phyloP scores from a whole-genome alignment of 2,329 filamentous ascomycete genomes.

The Cladophialophora carrionii region DNA sequence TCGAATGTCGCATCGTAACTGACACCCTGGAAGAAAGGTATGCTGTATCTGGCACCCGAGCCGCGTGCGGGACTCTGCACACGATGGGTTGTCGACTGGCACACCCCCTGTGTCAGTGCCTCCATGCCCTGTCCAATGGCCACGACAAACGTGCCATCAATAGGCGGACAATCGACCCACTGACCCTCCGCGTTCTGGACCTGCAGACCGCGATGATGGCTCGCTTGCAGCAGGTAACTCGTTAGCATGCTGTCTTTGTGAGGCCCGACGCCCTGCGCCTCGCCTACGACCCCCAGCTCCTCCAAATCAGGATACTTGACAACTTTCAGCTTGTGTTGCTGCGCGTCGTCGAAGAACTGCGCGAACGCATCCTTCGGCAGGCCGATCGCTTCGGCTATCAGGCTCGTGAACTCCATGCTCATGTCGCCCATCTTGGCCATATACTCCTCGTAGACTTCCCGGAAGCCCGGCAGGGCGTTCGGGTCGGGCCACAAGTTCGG shows the following conservation, averaged over 20 bases:
- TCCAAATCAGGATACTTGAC: conserved; percentile 78
- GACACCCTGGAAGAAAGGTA: conserved; percentile 89
- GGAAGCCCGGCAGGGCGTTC: conserved; percentile 63
- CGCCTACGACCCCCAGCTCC: conserved; percentile 58
- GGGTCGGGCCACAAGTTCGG: conserved; percentile 77
- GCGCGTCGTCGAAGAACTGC: conserved; percentile 71
- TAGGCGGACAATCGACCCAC: conserved; percentile 82
- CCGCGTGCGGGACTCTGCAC: conserved; percentile 75
- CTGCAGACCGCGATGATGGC: conserved; percentile 74
- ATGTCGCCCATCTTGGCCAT: conserved; percentile 74
- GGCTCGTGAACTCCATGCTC: conserved; percentile 72
- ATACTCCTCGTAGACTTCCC: conserved; percentile 71
- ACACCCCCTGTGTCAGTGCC: conserved; percentile 80
- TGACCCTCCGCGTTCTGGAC: conserved; percentile 76
- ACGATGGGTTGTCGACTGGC: conserved; percentile 78
- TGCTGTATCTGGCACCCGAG: conserved; percentile 72
- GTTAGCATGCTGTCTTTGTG: conserved; percentile 86
- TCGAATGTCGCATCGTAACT: conserved; percentile 78
- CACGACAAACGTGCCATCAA: conserved; percentile 77
- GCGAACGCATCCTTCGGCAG: conserved; percentile 71
- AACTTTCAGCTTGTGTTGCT: conserved; percentile 87
- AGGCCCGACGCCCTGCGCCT: conserved; percentile 67
- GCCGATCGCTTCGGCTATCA: conserved; percentile 82
- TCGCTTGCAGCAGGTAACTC: conserved; percentile 75
- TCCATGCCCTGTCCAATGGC: conserved; percentile 87